These are phyloP conservation scores for Ceratonia siliqua DNA, from an alignment of 306 rosid species.

Conservation along the genomic window DNA sequence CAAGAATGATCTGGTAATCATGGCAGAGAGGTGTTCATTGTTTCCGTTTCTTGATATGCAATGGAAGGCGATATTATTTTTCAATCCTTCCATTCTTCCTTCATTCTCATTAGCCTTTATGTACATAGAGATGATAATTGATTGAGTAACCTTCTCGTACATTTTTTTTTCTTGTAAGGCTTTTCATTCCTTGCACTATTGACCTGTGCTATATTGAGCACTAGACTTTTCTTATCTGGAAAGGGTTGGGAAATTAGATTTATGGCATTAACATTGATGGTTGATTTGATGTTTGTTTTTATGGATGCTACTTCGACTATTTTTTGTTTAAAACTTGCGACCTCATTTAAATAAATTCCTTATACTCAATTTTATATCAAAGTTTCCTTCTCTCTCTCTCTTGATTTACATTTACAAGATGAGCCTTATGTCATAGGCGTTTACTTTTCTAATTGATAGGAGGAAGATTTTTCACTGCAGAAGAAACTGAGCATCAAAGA, in stretches of 20 bases:
- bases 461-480: conserved; percentile 53
- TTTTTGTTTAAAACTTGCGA: background rate
- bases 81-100: background rate
- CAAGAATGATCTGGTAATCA: conserved; percentile 4
- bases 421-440: conserved; percentile 25
- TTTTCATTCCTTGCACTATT: conserved; percentile 11
- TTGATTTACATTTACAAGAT: background rate
- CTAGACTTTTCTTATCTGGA: conserved; percentile 12
- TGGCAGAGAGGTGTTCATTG: conserved; percentile 7
- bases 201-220: background rate
- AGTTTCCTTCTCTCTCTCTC: background rate
- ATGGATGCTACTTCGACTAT: background rate
- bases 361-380: conserved; percentile 1
- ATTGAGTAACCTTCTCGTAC: background rate
- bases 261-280: background rate
- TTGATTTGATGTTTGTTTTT: conserved; percentile 23
- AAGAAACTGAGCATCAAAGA: conserved; percentile 58
- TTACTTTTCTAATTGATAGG: conserved; percentile 56
- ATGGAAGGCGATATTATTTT: background rate
- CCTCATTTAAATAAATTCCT: background rate
- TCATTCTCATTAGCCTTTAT: background rate
- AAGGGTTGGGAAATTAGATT: conserved; percentile 5
- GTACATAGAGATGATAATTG: background rate
- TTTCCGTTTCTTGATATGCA: conserved; percentile 25
- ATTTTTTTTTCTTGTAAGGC: background rate